Percentiles rank a stretch among this genome's conserved stretches.
phyloP scores from a whole-genome alignment of 495 filamentous ascomycete genomes.

The Lasiosphaeriaceae sp. region DNA sequence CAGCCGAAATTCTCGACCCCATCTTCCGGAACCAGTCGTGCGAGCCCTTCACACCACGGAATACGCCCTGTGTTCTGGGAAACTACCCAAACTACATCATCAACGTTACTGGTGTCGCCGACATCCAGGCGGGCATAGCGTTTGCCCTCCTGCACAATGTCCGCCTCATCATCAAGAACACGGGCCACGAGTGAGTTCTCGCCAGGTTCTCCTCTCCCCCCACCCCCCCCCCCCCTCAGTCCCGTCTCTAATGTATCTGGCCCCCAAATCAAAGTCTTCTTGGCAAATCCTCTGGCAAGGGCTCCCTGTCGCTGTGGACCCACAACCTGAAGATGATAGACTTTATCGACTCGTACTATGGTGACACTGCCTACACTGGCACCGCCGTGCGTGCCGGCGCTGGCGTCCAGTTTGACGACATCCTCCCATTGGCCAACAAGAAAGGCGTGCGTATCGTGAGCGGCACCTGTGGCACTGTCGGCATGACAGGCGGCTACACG shows the following conservation, averaged over 20 bases:
- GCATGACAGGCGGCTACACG: slow-evolving; percentile 41
- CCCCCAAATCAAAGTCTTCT: background rate
- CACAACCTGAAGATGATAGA: slow-evolving; percentile 43
- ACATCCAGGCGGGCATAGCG: slow-evolving; percentile 57
- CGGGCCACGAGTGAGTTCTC: no score
- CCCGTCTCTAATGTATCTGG: no score
- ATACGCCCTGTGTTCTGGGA: no score
- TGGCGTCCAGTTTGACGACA: slow-evolving; percentile 50
- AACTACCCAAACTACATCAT: no score
- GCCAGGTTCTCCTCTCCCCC: no score
- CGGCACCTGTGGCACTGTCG: slow-evolving; percentile 32
- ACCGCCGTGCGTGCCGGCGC: slow-evolving; percentile 48
- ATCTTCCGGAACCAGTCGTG: no score
- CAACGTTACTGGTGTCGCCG: slow-evolving; percentile 46
- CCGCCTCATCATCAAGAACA: slow-evolving; percentile 59
- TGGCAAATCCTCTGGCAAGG: slow-evolving; percentile 43
- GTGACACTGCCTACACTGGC: slow-evolving; percentile 33
- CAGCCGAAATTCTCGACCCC: no score
- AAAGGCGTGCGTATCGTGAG: slow-evolving; percentile 43
- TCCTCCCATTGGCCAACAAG: slow-evolving; percentile 37
- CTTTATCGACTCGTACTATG: slow-evolving; percentile 32
- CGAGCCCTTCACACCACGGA: no score
- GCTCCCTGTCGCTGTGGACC: slow-evolving; percentile 42
- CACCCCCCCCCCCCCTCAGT: no score
- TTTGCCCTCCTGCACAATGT: slow-evolving; percentile 57